Base-by-base conservation (phyloP, 2,329 filamentous ascomycete species). In the Alternaria solani region DNA sequence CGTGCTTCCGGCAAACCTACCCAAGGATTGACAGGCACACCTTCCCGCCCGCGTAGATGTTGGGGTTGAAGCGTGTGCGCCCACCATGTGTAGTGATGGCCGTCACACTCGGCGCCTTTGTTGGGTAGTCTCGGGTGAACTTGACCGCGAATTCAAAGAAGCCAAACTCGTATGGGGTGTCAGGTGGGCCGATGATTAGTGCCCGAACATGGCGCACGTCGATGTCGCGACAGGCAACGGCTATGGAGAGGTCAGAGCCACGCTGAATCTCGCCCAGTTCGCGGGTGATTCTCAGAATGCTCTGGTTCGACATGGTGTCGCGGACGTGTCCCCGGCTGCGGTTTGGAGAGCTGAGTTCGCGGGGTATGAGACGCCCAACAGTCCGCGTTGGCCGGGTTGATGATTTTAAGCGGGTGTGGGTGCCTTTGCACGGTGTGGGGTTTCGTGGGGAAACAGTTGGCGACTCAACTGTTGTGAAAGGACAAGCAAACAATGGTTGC, bases 131-230 rank as follows among this genome's bases (percentile, higher is more conserved):
- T 83, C 87, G 89, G 56, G 88, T 87, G 70, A 96, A 94, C 70
- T 88, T 91, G 70, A 96, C 87, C 0, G 83, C 78, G 75, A 96
- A 96, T 91, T 98, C 93, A 75, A 96, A 98, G 81, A 97, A 97
- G 3, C 95, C 95, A 75, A 96, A 97, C 78, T 97, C 94, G 78
- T 99, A 99, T 0, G 94, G 94, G 0, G 94, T 96, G 70, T 95
- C 94, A 66, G 94, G 93, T 25, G 95, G 94, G 0, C 95, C 95
- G 67, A 98, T 88, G 71, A 98, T 94, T 65, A 98, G 80, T 49
- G 94, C 93, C 75, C 89, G 91, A 51, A 98, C 90, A 75, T 92
- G 91, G 56, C 94, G 91, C 62, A 98, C 92, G 78, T 99, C 93
- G 68, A 89, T 86, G 79, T 98, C 95, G 52, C 91, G 86, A 75